Conservation (phyloP, 305 asterid species). For the Solanum chacoense region DNA sequence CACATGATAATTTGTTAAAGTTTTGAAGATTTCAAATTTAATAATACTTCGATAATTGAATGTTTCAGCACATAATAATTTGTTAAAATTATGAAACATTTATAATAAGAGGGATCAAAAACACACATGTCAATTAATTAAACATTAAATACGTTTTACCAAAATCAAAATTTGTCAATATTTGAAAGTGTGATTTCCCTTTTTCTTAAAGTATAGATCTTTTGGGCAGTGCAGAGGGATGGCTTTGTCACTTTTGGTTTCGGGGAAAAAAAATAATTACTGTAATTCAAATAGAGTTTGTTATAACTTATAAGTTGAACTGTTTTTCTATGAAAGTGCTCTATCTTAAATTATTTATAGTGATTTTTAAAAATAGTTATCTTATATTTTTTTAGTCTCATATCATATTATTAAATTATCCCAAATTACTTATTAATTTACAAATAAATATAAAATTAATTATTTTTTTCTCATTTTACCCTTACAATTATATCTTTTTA, state of each 20-base stretch:
- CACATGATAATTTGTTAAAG: too few species aligned
- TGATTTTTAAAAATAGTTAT: background rate
- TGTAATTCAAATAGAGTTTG: background rate
- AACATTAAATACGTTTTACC: background rate
- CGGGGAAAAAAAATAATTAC: background rate
- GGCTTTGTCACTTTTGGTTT: background rate
- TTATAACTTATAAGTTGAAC: background rate
- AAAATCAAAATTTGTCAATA: background rate
- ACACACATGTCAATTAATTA: background rate
- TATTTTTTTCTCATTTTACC: background rate
- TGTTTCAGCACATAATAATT: background rate
- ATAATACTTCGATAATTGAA: background rate
- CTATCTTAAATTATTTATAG: too few species aligned
- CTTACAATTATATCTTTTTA: background rate
- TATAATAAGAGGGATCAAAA: background rate
- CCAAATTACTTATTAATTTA: background rate
- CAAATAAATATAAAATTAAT: background rate
- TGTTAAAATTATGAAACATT: background rate
- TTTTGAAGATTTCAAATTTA: too few species aligned
- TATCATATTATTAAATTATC: too few species aligned
- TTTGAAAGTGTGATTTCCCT: background rate
- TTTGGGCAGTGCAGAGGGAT: background rate
- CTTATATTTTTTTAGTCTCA: background rate
- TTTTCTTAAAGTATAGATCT: background rate
- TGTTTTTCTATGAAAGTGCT: background rate